Conservation (phyloP, 495 filamentous ascomycete species). For the Hyaloscypha finlandica region DNA sequence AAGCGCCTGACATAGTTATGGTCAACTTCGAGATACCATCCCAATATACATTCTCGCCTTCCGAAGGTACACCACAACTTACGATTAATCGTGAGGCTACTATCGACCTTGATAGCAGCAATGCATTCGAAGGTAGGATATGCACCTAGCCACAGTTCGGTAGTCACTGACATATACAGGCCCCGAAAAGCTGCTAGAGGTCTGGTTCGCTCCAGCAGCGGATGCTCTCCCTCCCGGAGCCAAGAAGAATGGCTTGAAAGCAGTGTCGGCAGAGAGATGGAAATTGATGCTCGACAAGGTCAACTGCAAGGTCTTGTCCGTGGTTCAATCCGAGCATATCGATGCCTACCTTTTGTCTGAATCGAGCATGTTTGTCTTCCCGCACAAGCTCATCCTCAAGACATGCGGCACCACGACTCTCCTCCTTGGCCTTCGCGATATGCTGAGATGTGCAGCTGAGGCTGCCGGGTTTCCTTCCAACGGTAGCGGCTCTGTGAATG, state of each 20-base stretch:
- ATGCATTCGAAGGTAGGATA: slow-evolving; percentile 86
- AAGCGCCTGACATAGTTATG: slow-evolving; percentile 60
- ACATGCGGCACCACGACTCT: slow-evolving; percentile 98
- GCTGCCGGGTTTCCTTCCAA: slow-evolving; percentile 76
- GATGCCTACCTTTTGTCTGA: slow-evolving; percentile 98
- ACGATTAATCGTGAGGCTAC: slow-evolving; percentile 97
- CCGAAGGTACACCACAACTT: slow-evolving; percentile 77
- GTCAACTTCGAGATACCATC: slow-evolving; percentile 76
- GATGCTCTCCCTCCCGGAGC: slow-evolving; percentile 68
- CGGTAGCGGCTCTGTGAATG: slow-evolving; percentile 25
- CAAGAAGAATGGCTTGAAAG: slow-evolving; percentile 79
- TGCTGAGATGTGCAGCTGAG: slow-evolving; percentile 86
- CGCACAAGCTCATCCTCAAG: slow-evolving; percentile 98
- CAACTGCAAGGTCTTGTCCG: slow-evolving; percentile 96
- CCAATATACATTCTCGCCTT: slow-evolving; percentile 79
- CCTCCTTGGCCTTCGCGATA: slow-evolving; percentile 80
- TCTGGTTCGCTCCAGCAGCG: slow-evolving; percentile 92
- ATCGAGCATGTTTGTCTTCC: slow-evolving; percentile 99
- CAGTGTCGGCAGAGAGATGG: slow-evolving; percentile 81
- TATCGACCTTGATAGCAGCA: slow-evolving; percentile 91
- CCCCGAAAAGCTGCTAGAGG: slow-evolving; percentile 97
- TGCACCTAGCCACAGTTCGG: slow-evolving; percentile 3
- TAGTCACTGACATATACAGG: slow-evolving; percentile 47
- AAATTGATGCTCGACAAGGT: slow-evolving; percentile 96
- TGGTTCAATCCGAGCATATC: slow-evolving; percentile 90